Evolutionary conservation across 176 grass and related monocot genomes (phyloP), one percentile per base, ranked within the genome.

Genomic region (Pontederia paniculata): DNA sequence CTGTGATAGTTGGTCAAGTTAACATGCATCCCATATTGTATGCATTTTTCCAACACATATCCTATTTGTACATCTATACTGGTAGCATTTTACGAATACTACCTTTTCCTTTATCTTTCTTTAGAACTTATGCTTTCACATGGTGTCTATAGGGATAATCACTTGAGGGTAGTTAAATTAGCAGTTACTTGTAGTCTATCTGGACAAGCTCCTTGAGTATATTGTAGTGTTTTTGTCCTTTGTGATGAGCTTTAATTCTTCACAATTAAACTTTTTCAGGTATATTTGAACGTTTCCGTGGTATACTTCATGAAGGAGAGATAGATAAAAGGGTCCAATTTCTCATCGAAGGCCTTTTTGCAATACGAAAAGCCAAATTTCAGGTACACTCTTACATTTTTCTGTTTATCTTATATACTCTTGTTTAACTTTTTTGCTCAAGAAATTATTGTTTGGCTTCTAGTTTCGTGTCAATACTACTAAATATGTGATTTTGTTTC

Each of bases 231-330:
- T 57, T 49, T 46, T 52, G 5, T 28, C 12, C 2, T 55, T 16
- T 14, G 25, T 63, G 45, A 23, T 45, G 12, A 31, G 10, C 47
- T 48, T 69, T 42, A 0, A 3, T 63, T 69, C 41, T 52, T 23
- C 48, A 48, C 52, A 3, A 21, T 71, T 16, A 28, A 41, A 56
- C 48, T 18, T 28, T 12, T 83, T 65, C 74, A 95, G 90, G 81
- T 74, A 89, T 97, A 76, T 97, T 97, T 79, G 91, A 97, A 78
- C 74, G 86, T 69, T 97, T 97, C 69, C 80, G 91, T 62, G 91
- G 79, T 13, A 97, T 97, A 58, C 79, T 97, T 74, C 91, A 97
- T 68, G 91, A 97, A 80, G 91, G 91, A 62, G 86, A 90, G 72
- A 97, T 97, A 42, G 91, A 97, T 53, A 97, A 97, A 68, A 69